Evolutionary conservation across 176 grass and related monocot genomes (phyloP).

Genomic region (Triticum urartu): DNA sequence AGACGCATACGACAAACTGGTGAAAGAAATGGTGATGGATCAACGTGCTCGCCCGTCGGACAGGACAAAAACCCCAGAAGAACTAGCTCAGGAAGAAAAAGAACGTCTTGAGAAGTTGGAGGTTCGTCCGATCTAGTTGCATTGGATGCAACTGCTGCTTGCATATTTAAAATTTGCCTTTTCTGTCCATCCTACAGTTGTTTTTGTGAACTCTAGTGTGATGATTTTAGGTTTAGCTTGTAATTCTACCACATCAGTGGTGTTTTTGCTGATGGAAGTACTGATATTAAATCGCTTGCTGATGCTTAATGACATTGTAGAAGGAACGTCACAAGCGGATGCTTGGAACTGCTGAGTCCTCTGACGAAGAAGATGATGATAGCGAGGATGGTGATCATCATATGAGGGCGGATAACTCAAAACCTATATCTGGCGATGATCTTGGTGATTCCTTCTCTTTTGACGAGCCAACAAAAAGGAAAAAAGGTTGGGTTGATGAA

Average conservation of each 20-base stretch:
- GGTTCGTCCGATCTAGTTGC: slow-evolving; percentile 31
- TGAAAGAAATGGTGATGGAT: slow-evolving; percentile 90
- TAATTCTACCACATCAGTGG: background rate
- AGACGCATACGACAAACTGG: slow-evolving; percentile 83
- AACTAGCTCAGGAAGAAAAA: slow-evolving; percentile 92
- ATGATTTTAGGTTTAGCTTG: background rate
- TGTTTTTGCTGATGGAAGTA: slow-evolving; percentile 15
- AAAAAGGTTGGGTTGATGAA: slow-evolving; percentile 68
- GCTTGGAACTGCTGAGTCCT: slow-evolving; percentile 63
- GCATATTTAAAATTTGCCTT: slow-evolving; percentile 26
- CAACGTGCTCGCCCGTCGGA: slow-evolving; percentile 78
- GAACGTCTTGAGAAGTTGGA: slow-evolving; percentile 82
- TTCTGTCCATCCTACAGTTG: background rate
- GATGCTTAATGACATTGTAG: slow-evolving; percentile 41
- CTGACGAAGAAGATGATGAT: slow-evolving; percentile 53
- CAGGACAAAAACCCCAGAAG: slow-evolving; percentile 89
- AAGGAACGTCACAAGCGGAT: slow-evolving; percentile 85
- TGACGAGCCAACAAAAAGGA: slow-evolving; percentile 34
- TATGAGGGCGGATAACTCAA: slow-evolving; percentile 45
- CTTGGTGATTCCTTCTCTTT: slow-evolving; percentile 81
- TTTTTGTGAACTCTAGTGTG: slow-evolving; percentile 18
- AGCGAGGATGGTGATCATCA: slow-evolving; percentile 21
- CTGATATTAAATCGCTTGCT: slow-evolving; percentile 17
- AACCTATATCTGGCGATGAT: slow-evolving; percentile 85
- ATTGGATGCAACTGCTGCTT: background rate